These are phyloP conservation scores for Suhomyces yuchorum DNA, from an alignment of 1,139 yeast species.

Conservation along the genomic window DNA sequence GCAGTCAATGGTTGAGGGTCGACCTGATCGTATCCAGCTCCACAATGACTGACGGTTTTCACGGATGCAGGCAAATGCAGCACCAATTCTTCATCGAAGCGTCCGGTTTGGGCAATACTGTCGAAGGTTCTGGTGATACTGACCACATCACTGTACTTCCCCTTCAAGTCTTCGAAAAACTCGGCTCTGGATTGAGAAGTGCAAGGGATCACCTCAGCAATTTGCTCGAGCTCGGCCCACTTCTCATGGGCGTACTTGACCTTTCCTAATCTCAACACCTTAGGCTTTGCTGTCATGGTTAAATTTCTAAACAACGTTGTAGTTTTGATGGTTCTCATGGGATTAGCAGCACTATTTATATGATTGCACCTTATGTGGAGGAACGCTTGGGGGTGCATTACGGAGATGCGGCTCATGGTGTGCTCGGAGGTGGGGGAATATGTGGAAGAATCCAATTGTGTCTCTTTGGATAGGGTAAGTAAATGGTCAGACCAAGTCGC, in stretches of 20 bases:
- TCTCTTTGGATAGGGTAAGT: background rate
- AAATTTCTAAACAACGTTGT: background rate
- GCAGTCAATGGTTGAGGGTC: constrained; percentile 56
- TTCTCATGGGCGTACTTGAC: constrained; percentile 54
- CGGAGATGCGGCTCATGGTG: background rate
- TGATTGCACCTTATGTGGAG: background rate
- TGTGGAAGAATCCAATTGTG: background rate
- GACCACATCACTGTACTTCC: constrained; percentile 49
- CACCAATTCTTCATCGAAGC: constrained; percentile 74
- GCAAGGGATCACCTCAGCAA: constrained; percentile 55
- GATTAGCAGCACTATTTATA: constrained; percentile 1
- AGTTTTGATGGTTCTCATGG: background rate
- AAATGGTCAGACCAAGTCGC: background rate
- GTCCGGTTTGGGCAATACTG: constrained; percentile 58
- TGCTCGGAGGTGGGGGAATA: background rate
- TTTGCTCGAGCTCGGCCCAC: constrained; percentile 52
- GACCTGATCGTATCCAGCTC: constrained; percentile 93
- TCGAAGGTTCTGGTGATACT: constrained; percentile 56
- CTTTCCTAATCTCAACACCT: constrained; percentile 61
- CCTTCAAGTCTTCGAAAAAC: constrained; percentile 52
- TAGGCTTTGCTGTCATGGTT: constrained; percentile 36
- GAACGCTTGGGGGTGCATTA: background rate
- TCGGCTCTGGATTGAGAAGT: constrained; percentile 49
- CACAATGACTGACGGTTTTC: constrained; percentile 71
- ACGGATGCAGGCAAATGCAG: constrained; percentile 60